These are phyloP conservation scores for Pulicaria dysenterica DNA, from an alignment of 129 eudicot genomes.

Conservation along the genomic window DNA sequence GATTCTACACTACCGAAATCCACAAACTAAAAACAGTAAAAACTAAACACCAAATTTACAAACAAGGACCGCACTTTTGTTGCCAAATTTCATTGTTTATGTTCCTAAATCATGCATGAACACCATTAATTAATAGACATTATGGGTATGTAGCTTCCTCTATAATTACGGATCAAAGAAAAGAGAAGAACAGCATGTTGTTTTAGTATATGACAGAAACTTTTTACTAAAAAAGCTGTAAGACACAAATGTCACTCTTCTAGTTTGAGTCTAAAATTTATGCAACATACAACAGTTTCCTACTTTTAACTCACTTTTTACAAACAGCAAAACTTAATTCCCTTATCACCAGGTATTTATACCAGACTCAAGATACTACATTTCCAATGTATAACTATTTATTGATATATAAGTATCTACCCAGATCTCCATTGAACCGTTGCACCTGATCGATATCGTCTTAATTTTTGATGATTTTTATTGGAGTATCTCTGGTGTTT, in stretches of 20 bases:
- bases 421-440: slow-evolving; percentile 5
- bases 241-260: background rate
- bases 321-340: background rate
- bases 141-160: no score
- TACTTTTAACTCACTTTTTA: background rate
- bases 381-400: slow-evolving; percentile 20
- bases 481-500: no score
- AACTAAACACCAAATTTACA: no score
- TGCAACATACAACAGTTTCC: background rate
- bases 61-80: no score
- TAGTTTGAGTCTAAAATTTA: background rate
- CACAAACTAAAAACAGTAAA: no score
- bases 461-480: background rate
- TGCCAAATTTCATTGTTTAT: no score
- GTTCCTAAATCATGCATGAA: no score
- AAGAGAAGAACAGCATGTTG: no score
- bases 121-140: no score
- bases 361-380: slow-evolving; percentile 29
- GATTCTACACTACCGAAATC: no score
- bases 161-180: no score
- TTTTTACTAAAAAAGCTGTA: background rate
- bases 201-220: no score
- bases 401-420: slow-evolving; percentile 4
- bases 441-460: background rate
- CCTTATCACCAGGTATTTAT: background rate